Evolutionary conservation across 164 flowering plant species (phyloP), one percentile per base, ranked within the genome.

Genomic region (Aristolochia fimbriata): DNA sequence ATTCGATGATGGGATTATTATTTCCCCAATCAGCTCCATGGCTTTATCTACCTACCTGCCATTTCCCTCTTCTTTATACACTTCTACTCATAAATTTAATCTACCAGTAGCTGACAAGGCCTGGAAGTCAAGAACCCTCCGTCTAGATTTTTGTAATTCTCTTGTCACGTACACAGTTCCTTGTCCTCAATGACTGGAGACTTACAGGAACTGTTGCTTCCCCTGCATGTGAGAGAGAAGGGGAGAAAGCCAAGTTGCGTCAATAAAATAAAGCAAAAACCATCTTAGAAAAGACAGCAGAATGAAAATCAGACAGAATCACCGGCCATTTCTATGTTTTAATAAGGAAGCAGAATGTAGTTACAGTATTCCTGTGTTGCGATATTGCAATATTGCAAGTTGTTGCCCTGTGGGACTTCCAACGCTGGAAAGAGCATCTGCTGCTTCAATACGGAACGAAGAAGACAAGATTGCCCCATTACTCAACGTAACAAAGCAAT

Each of bases 51-150:
- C n/a, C 22, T 6, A 49, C n/a, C 22, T 1, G 14, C 22, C 20
- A 49, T 49, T 49, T 49, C 19, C 22, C 19, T 49, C 10, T 7
- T 17, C 30, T 54, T 54, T 22, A 24, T 54, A 8, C 30, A 6
- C 27, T 22, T 11, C 7, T 21, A 0, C 30, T 3, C 16, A 25
- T 54, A 25, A 2, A 31, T 37, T n/a, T 57, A 31, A n/a, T 41
- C 20, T 20, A 15, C 21, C 59, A 57, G 45, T 31, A 24, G 15
- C 47, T 57, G 47, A 57, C 59, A 31, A 21, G 6, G 47, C 30
- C 47, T 37, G 47, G 30, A 57, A 57, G 47, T 33, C 59, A 57
- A 57, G 59, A n/a, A 57, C 9, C 19, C 57, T 23, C 57, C 15
- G 8, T 56, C 21, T 17, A 56, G 21, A 15, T 14, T 37, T 56